Evolutionary conservation across 2,329 filamentous ascomycete species (phyloP), one percentile per base, ranked within the genome.

Genomic region (Macrophomina tecta): DNA sequence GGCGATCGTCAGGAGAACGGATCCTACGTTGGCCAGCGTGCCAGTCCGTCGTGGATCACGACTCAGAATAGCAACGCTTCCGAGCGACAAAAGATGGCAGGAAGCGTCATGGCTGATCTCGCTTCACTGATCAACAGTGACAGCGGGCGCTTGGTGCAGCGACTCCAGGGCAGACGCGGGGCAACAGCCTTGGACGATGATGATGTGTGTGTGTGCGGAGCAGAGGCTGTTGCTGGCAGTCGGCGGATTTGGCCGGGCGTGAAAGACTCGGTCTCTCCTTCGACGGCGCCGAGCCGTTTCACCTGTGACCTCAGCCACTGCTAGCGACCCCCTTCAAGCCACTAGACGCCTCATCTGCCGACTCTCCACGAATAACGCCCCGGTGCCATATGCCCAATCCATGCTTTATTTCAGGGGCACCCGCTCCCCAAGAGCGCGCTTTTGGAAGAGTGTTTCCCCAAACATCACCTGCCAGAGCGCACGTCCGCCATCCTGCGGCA

Each of bases 1-100:
- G 30, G 8, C 5, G 58, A 62, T 62, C 58, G 42, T 49, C 58
- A 62, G 58, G 30, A 49, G 58, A 28, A 49, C 58, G 30, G 58
- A 23, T 36, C 58, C 58, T 4, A n/a, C n/a, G 30, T 5, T 62
- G 58, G 23, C 58, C 58, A 62, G 18, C 28, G n/a, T 14, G 4
- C 7, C 7, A 36, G 9, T n/a, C 56, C 2, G 5, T 23, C 56
- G 58, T 3, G 45, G 30, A 62, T 62, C 58, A 49, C 8, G 4
- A 16, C 58, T 16, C 16, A 16, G 14, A 38, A 36, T 36, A 49
- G 58, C 30, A 62, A 34, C 42, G 45, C 58, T 49, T 49, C 42
- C 58, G 58, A 48, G 40, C 16, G 5, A 30, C 30, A 30, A 16
- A 12, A 16, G 23, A 32, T n/a, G 38, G 40, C 11, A 36, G 11